These are phyloP conservation scores for Neurospora sp. DNA, from an alignment of 495 filamentous ascomycete genomes.

Conservation along the genomic window DNA sequence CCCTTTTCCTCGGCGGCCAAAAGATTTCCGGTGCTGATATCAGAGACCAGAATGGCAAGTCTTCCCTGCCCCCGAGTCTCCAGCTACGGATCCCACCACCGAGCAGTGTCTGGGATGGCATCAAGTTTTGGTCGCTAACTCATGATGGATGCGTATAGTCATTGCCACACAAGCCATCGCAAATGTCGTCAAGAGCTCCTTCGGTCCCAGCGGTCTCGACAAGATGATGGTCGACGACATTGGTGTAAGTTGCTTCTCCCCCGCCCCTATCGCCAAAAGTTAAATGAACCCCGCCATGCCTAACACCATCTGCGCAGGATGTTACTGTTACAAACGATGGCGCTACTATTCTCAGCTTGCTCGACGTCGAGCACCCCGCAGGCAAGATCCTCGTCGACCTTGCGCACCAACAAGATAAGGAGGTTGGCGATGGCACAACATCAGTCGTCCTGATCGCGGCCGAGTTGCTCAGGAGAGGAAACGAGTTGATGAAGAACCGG, in stretches of 20 bases:
- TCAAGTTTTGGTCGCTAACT: slow-evolving; percentile 17
- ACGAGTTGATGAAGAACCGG: slow-evolving; percentile 98
- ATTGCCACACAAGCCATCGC: slow-evolving; percentile 93
- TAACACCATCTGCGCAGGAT: slow-evolving; percentile 46
- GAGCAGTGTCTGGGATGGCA: not conserved
- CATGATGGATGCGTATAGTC: slow-evolving; percentile 40
- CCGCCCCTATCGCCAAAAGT: not conserved
- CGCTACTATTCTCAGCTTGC: slow-evolving; percentile 85
- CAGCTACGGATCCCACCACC: not conserved
- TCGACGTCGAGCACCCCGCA: slow-evolving; percentile 95
- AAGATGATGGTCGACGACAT: slow-evolving; percentile 99
- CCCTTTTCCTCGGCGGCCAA: slow-evolving; percentile 81
- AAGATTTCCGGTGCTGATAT: slow-evolving; percentile 95
- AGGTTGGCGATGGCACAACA: slow-evolving; percentile 96
- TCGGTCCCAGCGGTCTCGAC: slow-evolving; percentile 91
- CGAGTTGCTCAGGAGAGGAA: slow-evolving; percentile 86
- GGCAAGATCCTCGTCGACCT: slow-evolving; percentile 97
- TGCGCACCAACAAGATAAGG: slow-evolving; percentile 97
- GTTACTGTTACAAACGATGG: slow-evolving; percentile 99
- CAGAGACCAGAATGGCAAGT: slow-evolving; percentile 84
- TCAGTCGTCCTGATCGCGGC: slow-evolving; percentile 96
- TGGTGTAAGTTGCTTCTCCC: slow-evolving; percentile 50
- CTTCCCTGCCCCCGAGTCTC: slow-evolving; percentile 7
- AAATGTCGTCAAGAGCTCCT: slow-evolving; percentile 98
- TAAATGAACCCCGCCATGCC: slow-evolving; percentile 9